Base-by-base conservation (phyloP, 176 grass and related monocot genomes). In the bread wheat (Triticum aestivum) region DNA sequence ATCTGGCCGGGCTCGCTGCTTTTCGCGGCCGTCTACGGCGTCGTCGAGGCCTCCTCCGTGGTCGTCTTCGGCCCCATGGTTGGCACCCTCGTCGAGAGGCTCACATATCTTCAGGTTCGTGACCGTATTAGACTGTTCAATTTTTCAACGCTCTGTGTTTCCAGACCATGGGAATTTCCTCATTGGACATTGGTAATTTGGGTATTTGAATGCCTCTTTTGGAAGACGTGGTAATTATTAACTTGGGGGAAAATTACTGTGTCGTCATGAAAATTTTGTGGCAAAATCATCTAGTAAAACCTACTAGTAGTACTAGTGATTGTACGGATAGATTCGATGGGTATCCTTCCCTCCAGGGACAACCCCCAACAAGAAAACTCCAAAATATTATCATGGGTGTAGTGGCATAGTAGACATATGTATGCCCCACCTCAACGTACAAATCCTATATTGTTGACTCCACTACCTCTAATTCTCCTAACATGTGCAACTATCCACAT, bases 1-100 rank as follows among this genome's bases (percentile, higher is more conserved):
- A 92, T 94, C 66, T 94, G 93, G 93, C 91, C 93, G 1, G 93
- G 74, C 69, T 95, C 93, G 56, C 86, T 98, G 69, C 89, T 98
- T 21, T 89, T 98, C 88, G 92, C 93, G 13, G 96, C 93, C 9
- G 65, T 98, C 41, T 95, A 98, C 10, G 93, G 93, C 8, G 96
- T 98, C 8, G 91, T 98, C 27, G 96, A 98, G 71, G 80, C 96
- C 8, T 77, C 91, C 70, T 84, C 96, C 2, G 84, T 92, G 20
- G 88, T 74, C 3, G 39, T 92, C 6, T 94, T 98, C 44, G 93
- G 96, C 39, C 88, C 91, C 21, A 89, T 90, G 27, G 85, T 98
- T 38, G 96, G 96, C 17, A 65, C 91, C 24, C 75, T 93, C 21
- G 89, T 98, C 20, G 89, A 95, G 67, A 94, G 80, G 79, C 88